A percentile compares a stretch with the other conserved stretches of the same genome.
phyloP scores from a whole-genome alignment of 208 protist genomes.

The Trypanosoma lewisi region DNA sequence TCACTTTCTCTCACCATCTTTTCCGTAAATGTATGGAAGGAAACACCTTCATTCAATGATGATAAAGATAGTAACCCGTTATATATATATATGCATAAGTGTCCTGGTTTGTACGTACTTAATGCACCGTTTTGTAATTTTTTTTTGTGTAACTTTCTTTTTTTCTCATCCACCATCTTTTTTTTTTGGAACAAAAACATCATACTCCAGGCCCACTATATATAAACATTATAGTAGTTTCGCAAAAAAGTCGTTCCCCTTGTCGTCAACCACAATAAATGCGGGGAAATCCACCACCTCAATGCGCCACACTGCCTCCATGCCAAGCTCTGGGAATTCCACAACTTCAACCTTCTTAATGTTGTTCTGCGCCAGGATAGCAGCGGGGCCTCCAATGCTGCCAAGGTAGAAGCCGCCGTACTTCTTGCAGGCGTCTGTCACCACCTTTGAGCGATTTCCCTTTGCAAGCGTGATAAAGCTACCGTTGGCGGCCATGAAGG shows the following conservation, averaged over 20 bases:
- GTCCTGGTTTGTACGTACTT: too few relatives aligned
- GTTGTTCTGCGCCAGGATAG: conserved; percentile 90
- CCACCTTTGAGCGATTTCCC: conserved; percentile 93
- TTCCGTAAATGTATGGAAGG: too few relatives aligned
- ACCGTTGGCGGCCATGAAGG: conserved; percentile 91
- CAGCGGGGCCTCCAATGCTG: conserved; percentile 96
- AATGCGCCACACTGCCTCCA: conserved; percentile 94
- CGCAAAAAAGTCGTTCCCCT: conserved; percentile 96
- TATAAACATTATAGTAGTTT: conserved; percentile 50
- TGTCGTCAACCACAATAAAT: conserved; percentile 98
- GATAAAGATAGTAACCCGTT: too few relatives aligned
- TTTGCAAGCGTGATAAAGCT: conserved; percentile 95
- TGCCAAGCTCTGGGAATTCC: conserved; percentile 90
- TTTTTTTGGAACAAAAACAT: too few relatives aligned
- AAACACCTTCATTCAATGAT: too few relatives aligned
- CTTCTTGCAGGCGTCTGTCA: conserved; percentile 94
- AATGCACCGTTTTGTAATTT: too few relatives aligned
- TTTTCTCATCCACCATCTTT: too few relatives aligned
- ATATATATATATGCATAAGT: too few relatives aligned
- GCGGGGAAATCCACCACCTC: conserved; percentile 96
- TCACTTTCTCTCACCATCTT: too few relatives aligned
- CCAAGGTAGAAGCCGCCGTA: conserved; percentile 97
- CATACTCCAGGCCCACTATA: too few relatives aligned
- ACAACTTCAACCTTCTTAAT: conserved; percentile 94
- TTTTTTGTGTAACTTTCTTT: too few relatives aligned